These are phyloP conservation scores for Rutstroemia sp. DNA, from an alignment of 2,329 filamentous ascomycete species.

Conservation along the genomic window DNA sequence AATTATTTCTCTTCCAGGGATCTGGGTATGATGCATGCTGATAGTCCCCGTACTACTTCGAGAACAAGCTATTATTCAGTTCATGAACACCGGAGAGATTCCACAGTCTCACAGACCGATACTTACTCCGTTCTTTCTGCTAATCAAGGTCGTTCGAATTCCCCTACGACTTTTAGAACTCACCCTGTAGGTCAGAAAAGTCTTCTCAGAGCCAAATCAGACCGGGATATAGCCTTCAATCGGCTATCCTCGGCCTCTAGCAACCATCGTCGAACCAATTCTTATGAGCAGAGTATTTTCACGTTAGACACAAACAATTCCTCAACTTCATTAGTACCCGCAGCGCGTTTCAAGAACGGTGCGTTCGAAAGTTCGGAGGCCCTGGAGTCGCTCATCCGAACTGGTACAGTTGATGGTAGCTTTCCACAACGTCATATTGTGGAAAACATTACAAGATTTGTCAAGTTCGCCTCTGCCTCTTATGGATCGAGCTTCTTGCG, in stretches of 20 bases:
- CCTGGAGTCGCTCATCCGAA: slow-evolving; percentile 28
- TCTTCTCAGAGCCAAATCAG: slow-evolving; percentile 30
- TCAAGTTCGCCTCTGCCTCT: slow-evolving; percentile 59
- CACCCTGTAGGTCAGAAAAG: slow-evolving; percentile 27
- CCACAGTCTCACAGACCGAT: slow-evolving; percentile 48
- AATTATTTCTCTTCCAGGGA: slow-evolving; percentile 36
- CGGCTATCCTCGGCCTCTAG: slow-evolving; percentile 16
- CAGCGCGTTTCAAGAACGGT: slow-evolving; percentile 27
- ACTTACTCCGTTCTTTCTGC: slow-evolving; percentile 44
- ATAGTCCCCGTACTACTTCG: slow-evolving; percentile 35
- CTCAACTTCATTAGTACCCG: slow-evolving; percentile 24
- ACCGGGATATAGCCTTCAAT: slow-evolving; percentile 28
- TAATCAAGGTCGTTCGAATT: slow-evolving; percentile 36
- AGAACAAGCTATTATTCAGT: slow-evolving; percentile 43
- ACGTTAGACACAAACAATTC: slow-evolving; percentile 45
- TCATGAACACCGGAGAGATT: slow-evolving; percentile 44
- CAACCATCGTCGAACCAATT: slow-evolving; percentile 28
- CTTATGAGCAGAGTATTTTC: slow-evolving; percentile 45
- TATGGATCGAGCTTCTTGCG: slow-evolving; percentile 58
- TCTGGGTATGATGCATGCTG: slow-evolving; percentile 24
- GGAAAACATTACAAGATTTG: slow-evolving; percentile 56
- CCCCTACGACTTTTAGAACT: slow-evolving; percentile 33
- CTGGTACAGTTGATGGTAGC: slow-evolving; percentile 48
- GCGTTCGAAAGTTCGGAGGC: slow-evolving; percentile 23
- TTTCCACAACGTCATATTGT: slow-evolving; percentile 54